Evolutionary conservation across 139 green algal genomes (phyloP).

Genomic region (Pleodorina starrii): DNA sequence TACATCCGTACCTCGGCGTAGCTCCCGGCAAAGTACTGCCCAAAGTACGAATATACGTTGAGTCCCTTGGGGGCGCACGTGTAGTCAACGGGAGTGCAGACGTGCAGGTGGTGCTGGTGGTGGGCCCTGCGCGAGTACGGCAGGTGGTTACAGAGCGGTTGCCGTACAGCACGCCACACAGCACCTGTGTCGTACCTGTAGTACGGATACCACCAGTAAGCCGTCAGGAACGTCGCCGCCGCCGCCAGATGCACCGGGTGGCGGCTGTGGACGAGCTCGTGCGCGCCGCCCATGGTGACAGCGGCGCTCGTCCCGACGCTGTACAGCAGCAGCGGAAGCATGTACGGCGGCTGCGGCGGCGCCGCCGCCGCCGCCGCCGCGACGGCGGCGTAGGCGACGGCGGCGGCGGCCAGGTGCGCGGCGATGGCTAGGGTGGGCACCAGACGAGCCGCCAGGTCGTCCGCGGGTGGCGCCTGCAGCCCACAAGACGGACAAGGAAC

Average conservation of each 20-base stretch:
- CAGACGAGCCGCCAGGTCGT: neutral
- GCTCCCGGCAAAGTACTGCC: neutral
- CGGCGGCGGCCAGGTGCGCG: neutral
- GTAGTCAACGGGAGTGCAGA: slow-evolving; percentile 28
- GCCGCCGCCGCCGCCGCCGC: neutral
- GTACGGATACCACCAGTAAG: slow-evolving; percentile 35
- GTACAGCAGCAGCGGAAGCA: neutral
- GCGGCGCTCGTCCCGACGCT: neutral
- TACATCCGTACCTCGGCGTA: slow-evolving; percentile 26
- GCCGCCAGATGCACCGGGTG: neutral
- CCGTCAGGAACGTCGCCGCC: neutral
- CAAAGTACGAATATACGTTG: neutral
- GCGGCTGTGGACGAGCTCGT: slow-evolving; percentile 43
- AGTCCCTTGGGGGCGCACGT: slow-evolving; percentile 6
- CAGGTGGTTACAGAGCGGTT: too few relatives aligned
- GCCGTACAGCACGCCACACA: too few relatives aligned
- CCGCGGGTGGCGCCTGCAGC: neutral
- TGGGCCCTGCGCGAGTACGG: neutral
- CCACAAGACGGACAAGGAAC: too few relatives aligned
- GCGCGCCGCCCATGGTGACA: neutral
- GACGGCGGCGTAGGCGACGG: neutral
- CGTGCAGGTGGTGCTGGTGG: slow-evolving; percentile 39
- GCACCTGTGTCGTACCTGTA: slow-evolving; percentile 26
- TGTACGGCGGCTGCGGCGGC: neutral
- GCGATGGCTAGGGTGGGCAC: neutral